Evolutionary conservation across 2,329 filamentous ascomycete species (phyloP), one percentile per base, ranked within the genome.

Genomic region (Amesomyces nigricolor): DNA sequence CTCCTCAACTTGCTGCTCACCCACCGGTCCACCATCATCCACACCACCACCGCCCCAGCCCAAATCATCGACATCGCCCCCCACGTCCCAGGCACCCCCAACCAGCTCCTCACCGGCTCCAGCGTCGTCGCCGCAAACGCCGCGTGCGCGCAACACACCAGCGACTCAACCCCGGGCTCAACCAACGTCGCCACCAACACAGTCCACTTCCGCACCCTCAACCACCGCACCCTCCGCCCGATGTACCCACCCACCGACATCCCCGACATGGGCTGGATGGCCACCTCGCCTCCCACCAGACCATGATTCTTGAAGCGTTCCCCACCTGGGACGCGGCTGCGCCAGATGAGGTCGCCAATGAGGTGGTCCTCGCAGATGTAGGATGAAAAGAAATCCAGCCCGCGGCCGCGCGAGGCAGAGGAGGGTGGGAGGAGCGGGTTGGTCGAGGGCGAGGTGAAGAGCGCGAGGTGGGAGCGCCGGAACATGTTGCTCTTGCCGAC

Each of bases 401-500:
- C 95, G 0, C 68, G 68, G 73, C 83, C 68, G 63, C 78, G 70
- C 64, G 74, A 56, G 53, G 71, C 62, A 64, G 73, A 65, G 44
- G 68, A 63, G 59, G 69, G 65, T 30, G 65, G 59, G 62, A 75
- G 69, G 60, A 73, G 64, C 26, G 73, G 75, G 63, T 77, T 78
- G 61, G 66, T 71, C 51, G 68, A 48, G 37, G 79, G 70, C 65
- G 80, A 71, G 32, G 84, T 85, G 8, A 94, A 81, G 61, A 81
- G 80, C 70, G 96, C 83, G 37, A 99, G 82, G 65, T 99, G 92
- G 0, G 89, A 89, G 59, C 88, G 89, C 57, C 94, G 88, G 73
- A 97, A 99, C 91, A 99, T 97, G 73, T 95, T 97, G 66, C 90
- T 95, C 74, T 99, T 99, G 49, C 94, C 94, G 19, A 97, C 87